Base-by-base conservation (phyloP, 2,329 filamentous ascomycete genomes). In the Fusarium nelsonii region DNA sequence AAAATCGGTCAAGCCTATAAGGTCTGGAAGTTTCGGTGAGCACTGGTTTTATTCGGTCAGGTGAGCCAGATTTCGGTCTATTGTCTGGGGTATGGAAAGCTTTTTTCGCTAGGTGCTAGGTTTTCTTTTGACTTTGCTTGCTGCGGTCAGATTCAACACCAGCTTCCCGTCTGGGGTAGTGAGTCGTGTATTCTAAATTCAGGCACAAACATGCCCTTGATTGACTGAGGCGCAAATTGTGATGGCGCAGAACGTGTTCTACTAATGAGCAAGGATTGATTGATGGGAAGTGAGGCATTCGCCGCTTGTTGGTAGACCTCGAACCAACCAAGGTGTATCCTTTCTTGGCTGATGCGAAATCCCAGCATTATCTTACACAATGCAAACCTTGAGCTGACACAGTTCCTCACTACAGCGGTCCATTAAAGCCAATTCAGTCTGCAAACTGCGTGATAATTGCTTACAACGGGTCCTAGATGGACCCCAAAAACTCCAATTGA, bases 21-120 rank as follows among this genome's bases (percentile, higher is more conserved):
- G 65, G 70, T 50, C 68, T 63, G 57, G 58, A 73, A 68, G 51
- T 63, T 73, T 74, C 72, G 72, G 72, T 74, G 72, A 74, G 68
- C 50, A 65, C 49, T 51, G 50, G 58, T 20, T 53, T 51, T 53
- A 23, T 54, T 46, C 46, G 51, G 69, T 73, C 71, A 73, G 71
- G 67, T 73, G 71, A 72, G 58, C 64, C 53, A 58, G 41, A 41
- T 39, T 40, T 40, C 34, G 49, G 46, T 52, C 54, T 67, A 60
- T 58, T 54, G 46, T 60, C 61, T 60, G 54, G 62, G 62, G 62
- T 65, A 60, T 26, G 41, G 56, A 45, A 34, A 37, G 41, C 41
- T 23, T 60, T 61, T 49, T 58, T 59, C 57, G 67, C 63, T 68
- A 70, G 36, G 33, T 43, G 57, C n/a, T n/a, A n/a, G n/a, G n/a